phyloP scores from a whole-genome alignment of 768 basidiomycete species.

The Paxillus rubicundulus region DNA sequence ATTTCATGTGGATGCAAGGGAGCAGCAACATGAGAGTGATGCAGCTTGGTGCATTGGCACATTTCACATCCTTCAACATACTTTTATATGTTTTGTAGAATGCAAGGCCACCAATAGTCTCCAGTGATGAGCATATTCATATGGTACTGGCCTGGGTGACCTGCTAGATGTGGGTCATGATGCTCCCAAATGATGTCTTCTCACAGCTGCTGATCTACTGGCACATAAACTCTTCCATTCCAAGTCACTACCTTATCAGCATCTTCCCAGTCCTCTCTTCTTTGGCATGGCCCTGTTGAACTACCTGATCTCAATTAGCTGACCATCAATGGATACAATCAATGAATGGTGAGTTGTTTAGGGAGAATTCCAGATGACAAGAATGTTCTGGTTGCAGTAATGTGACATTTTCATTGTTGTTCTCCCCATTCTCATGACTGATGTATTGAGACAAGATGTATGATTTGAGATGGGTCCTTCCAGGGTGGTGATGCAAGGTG shows the following conservation, averaged over 20 bases:
- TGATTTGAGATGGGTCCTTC: too few relatives aligned
- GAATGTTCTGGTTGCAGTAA: too few relatives aligned
- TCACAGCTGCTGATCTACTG: constrained; percentile 12
- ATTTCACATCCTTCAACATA: constrained; percentile 29
- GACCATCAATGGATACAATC: too few relatives aligned
- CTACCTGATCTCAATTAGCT: constrained; percentile 5
- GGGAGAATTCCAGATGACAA: too few relatives aligned
- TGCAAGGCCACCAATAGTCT: constrained; percentile 30
- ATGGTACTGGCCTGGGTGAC: constrained; percentile 28
- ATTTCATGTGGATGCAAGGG: constrained; percentile 16
- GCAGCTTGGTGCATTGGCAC: constrained; percentile 27
- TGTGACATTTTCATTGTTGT: too few relatives aligned
- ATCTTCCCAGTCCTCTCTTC: neutral
- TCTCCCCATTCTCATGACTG: too few relatives aligned
- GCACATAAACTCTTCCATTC: constrained; percentile 23
- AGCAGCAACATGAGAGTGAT: constrained; percentile 2
- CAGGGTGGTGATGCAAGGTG: constrained; percentile 18
- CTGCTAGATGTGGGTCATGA: constrained; percentile 23
- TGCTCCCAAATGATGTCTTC: constrained; percentile 14
- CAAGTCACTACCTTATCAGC: neutral
- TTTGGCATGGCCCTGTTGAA: neutral
- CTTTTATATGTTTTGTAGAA: constrained; percentile 11
- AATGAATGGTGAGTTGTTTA: too few relatives aligned
- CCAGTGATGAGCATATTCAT: constrained; percentile 21
- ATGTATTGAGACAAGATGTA: too few relatives aligned